Conservation (phyloP, 2,329 filamentous ascomycete genomes). For the Fusarium tanahbumbuense region DNA sequence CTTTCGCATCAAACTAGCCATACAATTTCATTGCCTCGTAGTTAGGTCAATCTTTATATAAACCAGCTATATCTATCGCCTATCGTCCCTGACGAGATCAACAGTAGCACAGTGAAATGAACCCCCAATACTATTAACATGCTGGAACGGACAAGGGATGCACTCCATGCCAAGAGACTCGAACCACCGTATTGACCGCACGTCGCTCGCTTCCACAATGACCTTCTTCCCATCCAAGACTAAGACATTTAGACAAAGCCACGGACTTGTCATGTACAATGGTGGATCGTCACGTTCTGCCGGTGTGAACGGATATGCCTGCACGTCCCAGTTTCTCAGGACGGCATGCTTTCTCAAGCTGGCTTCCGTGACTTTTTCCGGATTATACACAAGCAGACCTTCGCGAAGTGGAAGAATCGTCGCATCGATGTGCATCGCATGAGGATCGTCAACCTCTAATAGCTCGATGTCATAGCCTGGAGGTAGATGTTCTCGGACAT, state of each 20-base stretch:
- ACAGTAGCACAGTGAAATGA: neutral
- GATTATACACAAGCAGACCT: neutral
- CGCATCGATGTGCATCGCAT: neutral
- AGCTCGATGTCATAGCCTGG: neutral
- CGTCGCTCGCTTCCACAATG: neutral
- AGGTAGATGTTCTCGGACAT: neutral
- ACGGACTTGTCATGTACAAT: neutral
- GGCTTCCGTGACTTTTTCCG: neutral
- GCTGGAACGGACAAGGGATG: neutral
- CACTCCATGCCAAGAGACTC: neutral
- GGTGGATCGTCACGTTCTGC: neutral
- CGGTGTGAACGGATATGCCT: neutral
- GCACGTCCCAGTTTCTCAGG: neutral
- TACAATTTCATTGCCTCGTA: too few species aligned
- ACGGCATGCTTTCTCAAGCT: neutral
- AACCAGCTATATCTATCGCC: neutral
- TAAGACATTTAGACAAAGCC: neutral
- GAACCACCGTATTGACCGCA: neutral
- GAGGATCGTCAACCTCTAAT: neutral
- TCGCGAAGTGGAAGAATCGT: neutral
- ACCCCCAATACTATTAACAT: neutral
- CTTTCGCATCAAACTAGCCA: too few species aligned
- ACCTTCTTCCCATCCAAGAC: neutral
- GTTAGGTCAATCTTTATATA: too few species aligned
- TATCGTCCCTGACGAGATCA: neutral